phyloP scores from a whole-genome alignment of 305 asterid genomes.

The Solanum aculeatissimum region DNA sequence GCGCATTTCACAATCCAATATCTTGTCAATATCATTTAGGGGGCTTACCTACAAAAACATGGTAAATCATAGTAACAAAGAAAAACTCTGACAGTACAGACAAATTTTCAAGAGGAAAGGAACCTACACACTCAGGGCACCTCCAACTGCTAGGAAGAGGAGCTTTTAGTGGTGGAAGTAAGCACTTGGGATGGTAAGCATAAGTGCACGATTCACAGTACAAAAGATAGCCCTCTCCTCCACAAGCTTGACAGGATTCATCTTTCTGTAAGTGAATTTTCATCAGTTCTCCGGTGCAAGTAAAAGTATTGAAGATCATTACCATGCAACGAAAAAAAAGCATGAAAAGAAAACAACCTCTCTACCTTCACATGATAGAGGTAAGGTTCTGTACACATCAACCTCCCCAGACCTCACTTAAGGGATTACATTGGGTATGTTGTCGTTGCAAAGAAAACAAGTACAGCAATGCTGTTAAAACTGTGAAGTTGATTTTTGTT shows the following conservation, averaged over 20 bases:
- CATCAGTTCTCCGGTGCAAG: neutral
- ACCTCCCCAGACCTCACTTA: neutral
- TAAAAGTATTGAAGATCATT: neutral
- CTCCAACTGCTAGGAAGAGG: slow-evolving; percentile 74
- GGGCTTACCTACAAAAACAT: slow-evolving; percentile 59
- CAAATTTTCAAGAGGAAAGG: neutral
- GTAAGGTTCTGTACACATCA: neutral
- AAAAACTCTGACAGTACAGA: neutral
- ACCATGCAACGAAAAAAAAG: neutral
- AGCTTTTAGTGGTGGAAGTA: slow-evolving; percentile 53
- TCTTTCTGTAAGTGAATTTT: slow-evolving; percentile 37
- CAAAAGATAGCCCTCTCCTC: slow-evolving; percentile 49
- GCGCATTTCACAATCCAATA: slow-evolving; percentile 89
- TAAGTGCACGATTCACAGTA: slow-evolving; percentile 79
- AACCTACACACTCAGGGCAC: slow-evolving; percentile 96
- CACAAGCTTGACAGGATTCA: slow-evolving; percentile 80
- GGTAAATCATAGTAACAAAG: neutral
- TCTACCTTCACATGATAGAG: neutral
- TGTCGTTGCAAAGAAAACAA: neutral
- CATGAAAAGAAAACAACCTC: neutral
- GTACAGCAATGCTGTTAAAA: neutral
- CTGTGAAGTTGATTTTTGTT: neutral
- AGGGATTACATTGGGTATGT: neutral
- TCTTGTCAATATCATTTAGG: slow-evolving; percentile 74
- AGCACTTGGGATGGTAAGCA: slow-evolving; percentile 77